Evolutionary conservation across 257 asterid species (phyloP).

Genomic region (Cruciata laevipes): DNA sequence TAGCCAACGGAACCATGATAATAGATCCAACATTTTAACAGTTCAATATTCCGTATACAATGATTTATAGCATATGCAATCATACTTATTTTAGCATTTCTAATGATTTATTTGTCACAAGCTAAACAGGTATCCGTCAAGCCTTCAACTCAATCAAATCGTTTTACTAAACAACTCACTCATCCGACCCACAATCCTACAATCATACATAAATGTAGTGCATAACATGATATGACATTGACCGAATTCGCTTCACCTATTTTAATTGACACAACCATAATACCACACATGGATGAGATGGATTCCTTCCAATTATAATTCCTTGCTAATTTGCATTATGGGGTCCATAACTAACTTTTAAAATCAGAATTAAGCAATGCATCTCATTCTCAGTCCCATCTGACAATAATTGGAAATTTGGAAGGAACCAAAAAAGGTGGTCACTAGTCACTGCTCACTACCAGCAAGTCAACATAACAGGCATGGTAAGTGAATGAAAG

Average conservation of each 20-base stretch:
- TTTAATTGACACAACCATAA: neutral
- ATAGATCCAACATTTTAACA: neutral
- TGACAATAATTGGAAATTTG: neutral
- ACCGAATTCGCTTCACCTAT: neutral
- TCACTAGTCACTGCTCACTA: neutral
- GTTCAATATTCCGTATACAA: neutral
- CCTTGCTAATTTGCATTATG: neutral
- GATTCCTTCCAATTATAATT: neutral
- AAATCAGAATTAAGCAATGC: neutral
- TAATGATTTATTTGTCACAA: neutral
- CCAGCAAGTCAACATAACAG: neutral
- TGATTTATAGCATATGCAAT: neutral
- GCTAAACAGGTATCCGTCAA: neutral
- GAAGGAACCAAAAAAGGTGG: neutral
- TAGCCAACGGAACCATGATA: neutral
- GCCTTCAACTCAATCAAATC: neutral
- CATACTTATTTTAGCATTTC: no score
- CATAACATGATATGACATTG: no score
- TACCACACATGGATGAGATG: neutral
- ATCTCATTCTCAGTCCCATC: neutral
- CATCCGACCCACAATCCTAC: no score
- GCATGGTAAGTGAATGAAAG: slow-evolving; percentile 7
- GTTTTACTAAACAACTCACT: no score
- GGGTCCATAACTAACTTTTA: neutral
- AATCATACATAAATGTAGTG: no score